Percentiles rank a stretch among this genome's conserved stretches.
Evolutionary conservation across 371 early-diverging fungal genomes (phyloP).

Genomic region (Chytridium lagenaria): DNA sequence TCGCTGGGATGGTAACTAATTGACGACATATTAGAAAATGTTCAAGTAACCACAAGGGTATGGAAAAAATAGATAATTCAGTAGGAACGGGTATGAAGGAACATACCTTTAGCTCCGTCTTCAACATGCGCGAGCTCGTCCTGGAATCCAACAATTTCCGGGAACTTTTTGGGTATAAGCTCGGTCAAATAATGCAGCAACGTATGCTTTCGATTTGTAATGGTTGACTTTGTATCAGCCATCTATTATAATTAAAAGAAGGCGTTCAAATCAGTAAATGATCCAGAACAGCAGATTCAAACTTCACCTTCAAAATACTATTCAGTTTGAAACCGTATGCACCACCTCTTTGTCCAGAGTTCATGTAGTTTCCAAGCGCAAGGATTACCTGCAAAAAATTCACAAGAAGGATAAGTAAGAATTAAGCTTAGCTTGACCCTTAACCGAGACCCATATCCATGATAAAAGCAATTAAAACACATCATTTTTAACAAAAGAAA

Average conservation of each 20-base stretch:
- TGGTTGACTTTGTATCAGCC: conserved; percentile 52
- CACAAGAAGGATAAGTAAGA: conserved; percentile 11
- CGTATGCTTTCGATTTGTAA: conserved; percentile 55
- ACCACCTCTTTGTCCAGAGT: conserved; percentile 60
- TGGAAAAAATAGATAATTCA: neutral
- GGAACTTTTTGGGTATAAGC: conserved; percentile 53
- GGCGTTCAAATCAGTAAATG: neutral
- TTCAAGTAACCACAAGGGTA: too few species aligned
- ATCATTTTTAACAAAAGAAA: conserved; percentile 5
- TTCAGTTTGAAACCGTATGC: conserved; percentile 63
- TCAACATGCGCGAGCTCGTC: conserved; percentile 53
- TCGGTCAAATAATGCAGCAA: conserved; percentile 58
- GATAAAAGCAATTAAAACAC: neutral
- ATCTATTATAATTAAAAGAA: conserved; percentile 34
- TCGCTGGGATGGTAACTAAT: conserved; percentile 52
- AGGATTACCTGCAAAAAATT: conserved; percentile 45
- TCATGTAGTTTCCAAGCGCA: conserved; percentile 64
- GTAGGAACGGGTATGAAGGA: too few species aligned
- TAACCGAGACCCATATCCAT: neutral
- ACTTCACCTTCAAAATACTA: conserved; percentile 52
- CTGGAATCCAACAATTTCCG: conserved; percentile 45
- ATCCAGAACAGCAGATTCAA: too few species aligned
- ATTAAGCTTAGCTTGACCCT: neutral
- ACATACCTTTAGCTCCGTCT: conserved; percentile 54
- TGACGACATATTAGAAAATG: neutral